These are phyloP conservation scores for Zygosaccharomyces bisporus DNA, from an alignment of 805 yeast genomes.

Conservation along the genomic window DNA sequence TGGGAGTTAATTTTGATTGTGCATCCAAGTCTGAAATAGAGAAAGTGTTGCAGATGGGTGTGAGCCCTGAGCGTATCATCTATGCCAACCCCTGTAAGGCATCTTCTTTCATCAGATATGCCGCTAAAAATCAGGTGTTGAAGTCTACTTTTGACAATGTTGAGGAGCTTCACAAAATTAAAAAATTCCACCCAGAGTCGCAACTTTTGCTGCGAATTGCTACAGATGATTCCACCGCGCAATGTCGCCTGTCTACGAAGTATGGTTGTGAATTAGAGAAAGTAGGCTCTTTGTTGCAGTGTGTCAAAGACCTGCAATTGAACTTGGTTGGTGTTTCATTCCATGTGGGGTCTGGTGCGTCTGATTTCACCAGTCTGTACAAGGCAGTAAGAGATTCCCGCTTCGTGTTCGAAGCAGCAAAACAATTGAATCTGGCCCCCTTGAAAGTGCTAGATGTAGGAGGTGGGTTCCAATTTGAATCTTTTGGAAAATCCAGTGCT, in stretches of 20 bases:
- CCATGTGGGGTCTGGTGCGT: constrained; percentile 94
- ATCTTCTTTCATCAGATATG: constrained; percentile 72
- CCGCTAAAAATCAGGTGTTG: constrained; percentile 51
- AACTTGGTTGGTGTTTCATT: constrained; percentile 82
- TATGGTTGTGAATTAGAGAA: constrained; percentile 72
- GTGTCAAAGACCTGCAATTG: constrained; percentile 59
- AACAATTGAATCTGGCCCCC: constrained; percentile 40
- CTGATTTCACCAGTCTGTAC: constrained; percentile 59
- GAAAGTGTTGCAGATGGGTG: constrained; percentile 56
- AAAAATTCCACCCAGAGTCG: constrained; percentile 63
- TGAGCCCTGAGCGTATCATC: constrained; percentile 62
- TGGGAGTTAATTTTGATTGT: constrained; percentile 86
- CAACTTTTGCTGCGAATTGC: constrained; percentile 72
- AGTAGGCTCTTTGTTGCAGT: constrained; percentile 52
- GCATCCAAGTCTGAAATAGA: constrained; percentile 86
- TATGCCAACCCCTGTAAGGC: constrained; percentile 95
- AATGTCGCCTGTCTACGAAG: constrained; percentile 81
- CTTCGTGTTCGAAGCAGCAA: constrained; percentile 59
- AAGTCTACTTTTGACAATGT: constrained; percentile 87
- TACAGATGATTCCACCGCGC: constrained; percentile 86
- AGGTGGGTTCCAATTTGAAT: constrained; percentile 77
- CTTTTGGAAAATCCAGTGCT: constrained; percentile 56
- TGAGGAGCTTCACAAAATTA: constrained; percentile 76
- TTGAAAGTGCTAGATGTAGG: constrained; percentile 77
- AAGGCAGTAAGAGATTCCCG: constrained; percentile 73